Evolutionary conservation across 306 rosid genomes (phyloP), one percentile per base, ranked within the genome.

Genomic region (Dalbergia cultrata): DNA sequence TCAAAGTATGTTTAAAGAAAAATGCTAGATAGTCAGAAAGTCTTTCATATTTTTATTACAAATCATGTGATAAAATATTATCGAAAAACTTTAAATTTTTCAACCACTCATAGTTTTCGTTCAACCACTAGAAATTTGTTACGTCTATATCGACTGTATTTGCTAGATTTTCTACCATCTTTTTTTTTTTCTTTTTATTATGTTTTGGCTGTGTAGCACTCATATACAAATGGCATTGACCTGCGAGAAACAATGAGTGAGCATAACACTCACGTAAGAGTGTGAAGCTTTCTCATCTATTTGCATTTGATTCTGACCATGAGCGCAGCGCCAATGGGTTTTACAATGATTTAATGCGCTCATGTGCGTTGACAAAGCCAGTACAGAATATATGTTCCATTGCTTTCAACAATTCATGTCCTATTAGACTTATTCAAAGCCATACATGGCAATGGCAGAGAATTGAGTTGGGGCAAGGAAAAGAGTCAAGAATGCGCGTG

Each of bases 381-480:
- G n/a, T 41, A 13, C 12, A 57, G 62, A 56, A 56, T 77, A 4
- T 13, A 35, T 41, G 19, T 57, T 57, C 19, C 4, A 57, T 26
- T 58, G 7, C 13, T 41, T 67, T 68, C n/a, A 67, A 39, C 60
- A 49, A 22, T 77, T 41, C 44, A 65, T 49, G 64, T 66, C 74
- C 21, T 49, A 12, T 22, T 22, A 59, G 52, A 78, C 82, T 69
- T 44, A 17, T 57, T 16, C 33, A 44, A 31, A 67, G 76, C 58
- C 68, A 34, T 57, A 41, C 8, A 12, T 22, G 60, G 41, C 26
- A 57, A 44, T 68, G 50, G 50, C 35, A 26, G 12, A 57, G 14
- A 45, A 44, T 57, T 31, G 61, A 31, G n/a, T 35, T 43, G 67
- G 35, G 67, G 4, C 69, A 13, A 66, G 22, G 14, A 5, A 77